A percentile compares a stretch with the other conserved stretches of the same genome.
Evolutionary conservation across 176 grass and related monocot genomes (phyloP).

Genomic region (Ampelocalamus luodianensis): DNA sequence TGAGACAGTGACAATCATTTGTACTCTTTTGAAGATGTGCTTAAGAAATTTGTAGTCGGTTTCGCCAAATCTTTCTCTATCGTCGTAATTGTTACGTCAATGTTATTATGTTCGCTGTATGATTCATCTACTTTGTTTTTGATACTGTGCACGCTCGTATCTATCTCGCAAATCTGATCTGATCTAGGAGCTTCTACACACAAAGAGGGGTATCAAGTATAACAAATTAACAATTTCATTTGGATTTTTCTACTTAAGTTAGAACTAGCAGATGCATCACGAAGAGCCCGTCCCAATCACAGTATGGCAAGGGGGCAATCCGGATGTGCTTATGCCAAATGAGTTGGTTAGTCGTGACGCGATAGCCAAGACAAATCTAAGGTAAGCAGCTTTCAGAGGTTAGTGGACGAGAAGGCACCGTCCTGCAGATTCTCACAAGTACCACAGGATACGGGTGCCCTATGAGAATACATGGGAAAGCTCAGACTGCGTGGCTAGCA

Average conservation of each 20-base stretch:
- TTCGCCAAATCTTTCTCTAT: too few relatives aligned
- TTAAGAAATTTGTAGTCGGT: too few relatives aligned
- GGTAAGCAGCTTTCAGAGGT: constrained; percentile 35
- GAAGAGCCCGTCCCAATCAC: constrained; percentile 25
- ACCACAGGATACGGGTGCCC: not conserved
- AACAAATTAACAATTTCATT: not conserved
- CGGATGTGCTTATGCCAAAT: constrained; percentile 1
- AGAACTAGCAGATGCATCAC: not conserved
- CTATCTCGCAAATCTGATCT: too few relatives aligned
- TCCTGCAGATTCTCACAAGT: constrained; percentile 1
- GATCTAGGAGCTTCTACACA: too few relatives aligned
- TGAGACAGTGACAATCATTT: too few relatives aligned
- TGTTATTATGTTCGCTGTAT: too few relatives aligned
- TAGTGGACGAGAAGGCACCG: constrained; percentile 20
- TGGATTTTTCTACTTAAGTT: not conserved
- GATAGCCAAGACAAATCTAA: constrained; percentile 32
- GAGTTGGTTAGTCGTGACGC: constrained; percentile 8
- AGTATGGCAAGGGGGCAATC: not conserved
- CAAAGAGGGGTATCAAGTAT: too few relatives aligned
- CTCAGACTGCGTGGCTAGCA: constrained; percentile 24
- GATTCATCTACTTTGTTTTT: too few relatives aligned
- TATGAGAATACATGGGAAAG: not conserved
- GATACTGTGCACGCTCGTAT: too few relatives aligned
- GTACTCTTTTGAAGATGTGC: too few relatives aligned
- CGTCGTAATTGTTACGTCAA: too few relatives aligned